Percentiles rank a stretch among this genome's conserved stretches.
Conservation (phyloP, 2,329 filamentous ascomycete genomes). For the Nothophoma quercina region DNA sequence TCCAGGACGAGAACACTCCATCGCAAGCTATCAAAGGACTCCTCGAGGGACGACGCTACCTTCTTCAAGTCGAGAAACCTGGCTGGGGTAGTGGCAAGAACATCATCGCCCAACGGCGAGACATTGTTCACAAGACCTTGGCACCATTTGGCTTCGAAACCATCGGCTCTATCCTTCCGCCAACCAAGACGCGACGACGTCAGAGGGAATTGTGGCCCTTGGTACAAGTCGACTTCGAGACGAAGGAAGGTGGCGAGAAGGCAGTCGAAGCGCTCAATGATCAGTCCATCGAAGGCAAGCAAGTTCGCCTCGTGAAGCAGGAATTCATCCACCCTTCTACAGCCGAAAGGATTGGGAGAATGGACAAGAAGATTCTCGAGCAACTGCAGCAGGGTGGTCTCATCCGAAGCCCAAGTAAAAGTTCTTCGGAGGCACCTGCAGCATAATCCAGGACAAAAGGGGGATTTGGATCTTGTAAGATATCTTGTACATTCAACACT, state of each 20-base stretch:
- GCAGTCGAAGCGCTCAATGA: slow-evolving; percentile 24
- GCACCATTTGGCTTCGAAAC: slow-evolving; percentile 28
- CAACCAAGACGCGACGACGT: no score
- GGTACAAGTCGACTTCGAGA: slow-evolving; percentile 32
- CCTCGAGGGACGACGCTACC: slow-evolving; percentile 30
- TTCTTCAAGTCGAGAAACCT: slow-evolving; percentile 25
- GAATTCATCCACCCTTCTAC: no score
- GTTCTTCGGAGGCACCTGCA: neutral
- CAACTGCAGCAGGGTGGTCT: slow-evolving; percentile 24
- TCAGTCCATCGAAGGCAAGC: slow-evolving; percentile 22
- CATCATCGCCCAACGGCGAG: slow-evolving; percentile 1
- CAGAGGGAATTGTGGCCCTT: slow-evolving; percentile 21
- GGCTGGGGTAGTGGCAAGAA: slow-evolving; percentile 18
- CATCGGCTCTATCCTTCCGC: slow-evolving; percentile 18
- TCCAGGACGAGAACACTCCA: slow-evolving; percentile 12
- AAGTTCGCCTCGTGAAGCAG: no score
- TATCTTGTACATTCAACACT: neutral
- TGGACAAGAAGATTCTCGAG: slow-evolving; percentile 17
- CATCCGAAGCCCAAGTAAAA: neutral
- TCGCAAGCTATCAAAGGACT: slow-evolving; percentile 21
- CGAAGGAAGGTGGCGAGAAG: slow-evolving; percentile 30
- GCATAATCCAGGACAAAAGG: neutral
- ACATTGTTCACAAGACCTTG: slow-evolving; percentile 20
- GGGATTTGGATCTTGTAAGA: neutral
- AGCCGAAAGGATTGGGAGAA: slow-evolving; percentile 26